A percentile compares a stretch with the other conserved stretches of the same genome.
Evolutionary conservation across 495 filamentous ascomycete species (phyloP).

Genomic region (Aspergillus egyptiacus): DNA sequence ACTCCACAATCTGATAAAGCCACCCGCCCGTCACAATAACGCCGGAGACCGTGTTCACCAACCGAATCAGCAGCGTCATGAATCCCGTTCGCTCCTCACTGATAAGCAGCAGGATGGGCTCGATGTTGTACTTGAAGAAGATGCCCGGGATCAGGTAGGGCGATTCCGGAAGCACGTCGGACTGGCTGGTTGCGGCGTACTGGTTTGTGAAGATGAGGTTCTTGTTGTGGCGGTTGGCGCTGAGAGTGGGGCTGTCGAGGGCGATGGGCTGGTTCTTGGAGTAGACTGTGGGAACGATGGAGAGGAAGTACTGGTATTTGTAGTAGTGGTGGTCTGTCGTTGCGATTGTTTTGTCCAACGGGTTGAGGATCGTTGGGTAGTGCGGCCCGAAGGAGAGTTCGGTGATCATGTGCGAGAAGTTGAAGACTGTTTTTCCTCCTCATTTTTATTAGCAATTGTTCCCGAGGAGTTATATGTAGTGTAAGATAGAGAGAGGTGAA

Average conservation of each 20-base stretch:
- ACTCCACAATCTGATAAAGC: slow-evolving; percentile 54
- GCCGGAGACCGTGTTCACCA: slow-evolving; percentile 61
- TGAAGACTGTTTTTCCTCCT: slow-evolving; percentile 66
- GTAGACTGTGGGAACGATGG: slow-evolving; percentile 94
- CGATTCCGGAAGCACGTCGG: slow-evolving; percentile 58
- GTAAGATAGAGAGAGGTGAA: neutral
- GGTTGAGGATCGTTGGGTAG: slow-evolving; percentile 89
- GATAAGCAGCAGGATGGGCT: slow-evolving; percentile 84
- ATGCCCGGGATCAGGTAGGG: slow-evolving; percentile 68
- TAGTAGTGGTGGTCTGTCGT: slow-evolving; percentile 72
- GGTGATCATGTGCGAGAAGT: slow-evolving; percentile 96
- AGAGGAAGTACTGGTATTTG: slow-evolving; percentile 98
- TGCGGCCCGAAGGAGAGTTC: slow-evolving; percentile 95
- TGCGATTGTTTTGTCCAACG: slow-evolving; percentile 85
- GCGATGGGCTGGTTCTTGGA: slow-evolving; percentile 49
- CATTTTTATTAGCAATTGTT: neutral
- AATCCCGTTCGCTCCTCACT: slow-evolving; percentile 74
- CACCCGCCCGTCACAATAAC: slow-evolving; percentile 59
- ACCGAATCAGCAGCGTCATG: slow-evolving; percentile 65
- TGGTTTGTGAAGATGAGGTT: slow-evolving; percentile 87
- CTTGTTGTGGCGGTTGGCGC: slow-evolving; percentile 24
- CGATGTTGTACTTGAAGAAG: slow-evolving; percentile 99
- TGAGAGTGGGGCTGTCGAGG: slow-evolving; percentile 32
- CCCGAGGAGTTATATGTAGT: too few relatives aligned
- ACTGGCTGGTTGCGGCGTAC: slow-evolving; percentile 91